Base-by-base conservation (phyloP, 176 grass and related monocot species). In the Carex littledalei region DNA sequence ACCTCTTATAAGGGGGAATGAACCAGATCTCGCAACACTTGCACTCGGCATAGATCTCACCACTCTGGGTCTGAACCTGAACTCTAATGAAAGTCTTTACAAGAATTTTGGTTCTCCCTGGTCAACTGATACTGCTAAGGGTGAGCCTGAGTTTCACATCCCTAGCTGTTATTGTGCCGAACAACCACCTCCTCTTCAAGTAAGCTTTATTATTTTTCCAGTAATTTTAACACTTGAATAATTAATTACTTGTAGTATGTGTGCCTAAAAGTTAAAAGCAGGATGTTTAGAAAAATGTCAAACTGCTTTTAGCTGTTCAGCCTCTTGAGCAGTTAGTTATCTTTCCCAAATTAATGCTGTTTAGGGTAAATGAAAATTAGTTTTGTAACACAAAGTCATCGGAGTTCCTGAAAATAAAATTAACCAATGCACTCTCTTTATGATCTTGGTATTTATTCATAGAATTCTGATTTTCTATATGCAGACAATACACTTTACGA, bases 101-200 rank as follows among this genome's bases (percentile, higher is more conserved):
- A 92, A 91, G 91, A 99, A 91, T 32, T 99, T 99, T 94, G 91
- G 90, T 81, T 95, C 93, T 84, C 96, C 96, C 24, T 99, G 93
- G 93, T 95, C 91, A 65, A 87, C 93, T 84, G 96, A 99, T 16
- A 83, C 91, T 63, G 84, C 87, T 64, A 95, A 91, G 88, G 93
- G 93, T 67, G 96, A 99, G 71, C 86, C 91, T 20, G 96, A 99
- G 32, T 99, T 86, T 89, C 85, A 77, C 45, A 95, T 90, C 85
- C 96, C 96, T 65, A 66, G 86, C 62, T 99, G 96, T 85, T 99
- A 99, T 73, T 89, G 52, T 67, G 47, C 85, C 57, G 94, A 94
- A 66, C 85, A 84, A 87, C 62, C 96, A 72, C 90, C 91, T 24
- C 62, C 81, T 8, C 90, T 99, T 85, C 78, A 89, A 70, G 96